Evolutionary conservation across 2,329 filamentous ascomycete species (phyloP), one percentile per base, ranked within the genome.

Genomic region (Ascochyta koolunga): DNA sequence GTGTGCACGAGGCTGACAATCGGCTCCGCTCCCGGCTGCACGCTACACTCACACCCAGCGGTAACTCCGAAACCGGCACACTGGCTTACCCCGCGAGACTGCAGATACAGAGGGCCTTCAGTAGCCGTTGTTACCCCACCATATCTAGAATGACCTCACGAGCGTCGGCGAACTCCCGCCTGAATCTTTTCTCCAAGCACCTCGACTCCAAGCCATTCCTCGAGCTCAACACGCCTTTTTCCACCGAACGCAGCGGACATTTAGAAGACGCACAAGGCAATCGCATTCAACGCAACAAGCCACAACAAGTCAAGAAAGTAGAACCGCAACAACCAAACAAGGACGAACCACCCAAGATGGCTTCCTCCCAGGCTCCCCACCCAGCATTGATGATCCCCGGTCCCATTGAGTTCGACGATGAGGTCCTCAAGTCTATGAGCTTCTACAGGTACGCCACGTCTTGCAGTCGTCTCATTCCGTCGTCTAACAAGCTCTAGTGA

Each of bases 361-460:
- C 86, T 83, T 86, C 84, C 35, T 72, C 68, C 50, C 85, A 88
- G 77, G 68, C 83, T 48, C 76, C 82, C 50, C 86, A 89, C 72
- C 81, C 85, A 47, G 88, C 93, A 50, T 82, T 99, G 78, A 86
- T 99, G 79, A 98, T 99, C 72, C 95, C 95, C 43, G 95, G 95
- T 61, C 95, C 95, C 71, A 96, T 98, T 76, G 93, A 98, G 80
- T 97, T 97, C 73, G 93, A 97, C 76, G 93, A 98, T 93, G 92
- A 88, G 41, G 93, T 98, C 57, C 86, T 97, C 46, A 86, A 93
- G 77, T 91, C 92, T 58, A 97, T 97, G 93, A 89, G 89, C 81
- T 92, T 96, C 79, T 96, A 89, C 80, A 93, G 90, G 89, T 91
- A 80, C 37, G 42, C 7, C 5, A 11, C 27, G 32, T 16, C 2